phyloP scores from a whole-genome alignment of 139 green algal species.

The Pedinophyceae sp. region DNA sequence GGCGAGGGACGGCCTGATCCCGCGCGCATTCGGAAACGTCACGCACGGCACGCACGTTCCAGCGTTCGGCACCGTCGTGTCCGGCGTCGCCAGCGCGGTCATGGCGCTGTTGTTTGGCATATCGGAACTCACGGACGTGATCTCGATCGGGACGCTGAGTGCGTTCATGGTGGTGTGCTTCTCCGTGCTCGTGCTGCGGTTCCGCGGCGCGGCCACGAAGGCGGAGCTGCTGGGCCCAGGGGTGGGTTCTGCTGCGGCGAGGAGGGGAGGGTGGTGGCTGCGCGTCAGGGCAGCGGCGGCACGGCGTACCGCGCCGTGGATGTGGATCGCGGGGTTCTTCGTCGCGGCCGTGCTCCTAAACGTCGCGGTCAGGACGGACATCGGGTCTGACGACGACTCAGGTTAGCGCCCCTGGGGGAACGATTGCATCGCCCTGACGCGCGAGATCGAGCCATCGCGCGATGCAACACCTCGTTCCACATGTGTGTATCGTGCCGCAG shows the following conservation, averaged over 20 bases:
- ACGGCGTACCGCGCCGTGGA: not conserved
- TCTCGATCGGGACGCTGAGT: not conserved
- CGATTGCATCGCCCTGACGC: no score
- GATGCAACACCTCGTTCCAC: no score
- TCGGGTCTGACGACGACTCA: no score
- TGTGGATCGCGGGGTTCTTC: no score
- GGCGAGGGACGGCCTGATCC: constrained; percentile 4
- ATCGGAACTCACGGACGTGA: not conserved
- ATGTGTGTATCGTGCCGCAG: no score
- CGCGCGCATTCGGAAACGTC: not conserved
- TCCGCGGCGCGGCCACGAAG: not conserved
- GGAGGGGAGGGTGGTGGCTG: not conserved
- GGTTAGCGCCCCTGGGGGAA: no score
- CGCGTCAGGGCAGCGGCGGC: not conserved
- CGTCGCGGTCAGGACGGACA: no score
- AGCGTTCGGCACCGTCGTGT: not conserved
- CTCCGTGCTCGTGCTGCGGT: not conserved
- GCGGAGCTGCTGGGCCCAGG: not conserved
- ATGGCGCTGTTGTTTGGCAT: not conserved
- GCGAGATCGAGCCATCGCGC: no score
- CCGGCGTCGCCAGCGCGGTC: not conserved
- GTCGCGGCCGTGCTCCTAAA: no score
- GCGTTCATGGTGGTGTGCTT: not conserved
- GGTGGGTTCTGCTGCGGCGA: no score
- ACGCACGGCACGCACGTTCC: not conserved